Conservation (phyloP, 1,284 basidiomycete species). For the Apiotrichum akiyoshidainum region DNA sequence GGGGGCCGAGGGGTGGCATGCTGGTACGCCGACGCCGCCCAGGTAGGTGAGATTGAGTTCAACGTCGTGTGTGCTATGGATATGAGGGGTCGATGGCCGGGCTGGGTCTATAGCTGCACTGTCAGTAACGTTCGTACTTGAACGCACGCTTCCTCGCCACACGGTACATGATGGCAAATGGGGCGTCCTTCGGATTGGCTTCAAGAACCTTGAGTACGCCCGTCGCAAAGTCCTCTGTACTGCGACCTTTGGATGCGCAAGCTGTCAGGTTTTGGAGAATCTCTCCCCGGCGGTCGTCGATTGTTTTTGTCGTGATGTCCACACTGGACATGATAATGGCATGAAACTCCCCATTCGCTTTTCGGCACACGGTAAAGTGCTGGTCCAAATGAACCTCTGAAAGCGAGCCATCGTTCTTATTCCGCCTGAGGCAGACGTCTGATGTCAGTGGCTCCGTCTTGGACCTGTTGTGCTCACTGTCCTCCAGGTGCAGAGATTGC, state of each 20-base stretch:
- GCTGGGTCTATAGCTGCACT: background rate
- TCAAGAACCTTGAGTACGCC: conserved; percentile 40
- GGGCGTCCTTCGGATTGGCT: conserved; percentile 37
- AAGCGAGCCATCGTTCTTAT: background rate
- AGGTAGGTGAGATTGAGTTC: too few species aligned
- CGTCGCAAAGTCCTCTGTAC: conserved; percentile 36
- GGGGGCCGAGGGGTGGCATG: too few species aligned
- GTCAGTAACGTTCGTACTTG: background rate
- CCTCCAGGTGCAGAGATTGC: too few species aligned
- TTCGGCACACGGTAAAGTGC: conserved; percentile 14
- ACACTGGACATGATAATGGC: conserved; percentile 43
- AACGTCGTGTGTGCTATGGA: background rate
- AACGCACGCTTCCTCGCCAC: background rate
- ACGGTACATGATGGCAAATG: conserved; percentile 22
- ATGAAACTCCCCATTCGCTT: conserved; percentile 30
- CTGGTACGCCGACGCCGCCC: too few species aligned
- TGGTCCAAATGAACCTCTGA: background rate
- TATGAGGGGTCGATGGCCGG: background rate
- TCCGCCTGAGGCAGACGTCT: background rate
- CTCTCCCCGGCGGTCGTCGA: conserved; percentile 29
- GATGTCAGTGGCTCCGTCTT: background rate
- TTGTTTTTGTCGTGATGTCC: conserved; percentile 33
- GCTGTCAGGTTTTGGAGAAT: conserved; percentile 40
- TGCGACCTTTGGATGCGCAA: conserved; percentile 35
- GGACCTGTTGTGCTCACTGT: too few species aligned